Base-by-base conservation (phyloP, 1,284 basidiomycete genomes). In the Boletus holoroseus region DNA sequence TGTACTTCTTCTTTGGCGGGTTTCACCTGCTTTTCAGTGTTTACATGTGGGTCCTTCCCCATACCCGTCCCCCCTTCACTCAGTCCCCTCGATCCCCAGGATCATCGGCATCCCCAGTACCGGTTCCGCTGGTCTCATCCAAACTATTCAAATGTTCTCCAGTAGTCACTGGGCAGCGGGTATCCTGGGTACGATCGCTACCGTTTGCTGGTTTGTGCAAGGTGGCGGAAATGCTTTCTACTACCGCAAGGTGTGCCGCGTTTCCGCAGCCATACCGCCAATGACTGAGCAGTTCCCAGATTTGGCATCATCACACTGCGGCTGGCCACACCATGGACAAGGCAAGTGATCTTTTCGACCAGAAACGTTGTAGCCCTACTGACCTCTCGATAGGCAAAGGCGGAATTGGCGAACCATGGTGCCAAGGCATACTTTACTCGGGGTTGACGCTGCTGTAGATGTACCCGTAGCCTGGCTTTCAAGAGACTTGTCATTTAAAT, bases 1-100 rank as follows among this genome's bases (percentile, higher is more conserved):
- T 94, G 57, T 97, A 91, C 77, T 95, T 95, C 76, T 82, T 96
- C 71, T 98, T 98, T 72, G 79, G 85, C 50, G 94, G 91, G 30
- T 96, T 89, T 77, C 94, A 99, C 72, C 76, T 98, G 51, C 74
- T 91, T 34, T 97, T 89, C 75, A 89, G 89, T 55, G 67, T 93
- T 63, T 94, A 91, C 73, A 88, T 91, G 88, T 88, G 65, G 72
- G 83, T 63, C 50, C 52, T 32, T 47, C 39, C 38, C 52, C 49
- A 43, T 53, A 39, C 15, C 1, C 12, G 1, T 50, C 32, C 59
- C 50, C 27, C 50, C 42, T 53, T 53, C 42, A 37, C 55, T 59
- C 65, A 60, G 64, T 34, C 68, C 27, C 34, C 28, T 56, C 58
- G 55, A 54, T 46, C 26, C 36, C 2, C 69, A 92, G 90, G 89